Evolutionary conservation across 495 filamentous ascomycete genomes (phyloP), one percentile per base, ranked within the genome.

Genomic region (Rhypophila decipiens): DNA sequence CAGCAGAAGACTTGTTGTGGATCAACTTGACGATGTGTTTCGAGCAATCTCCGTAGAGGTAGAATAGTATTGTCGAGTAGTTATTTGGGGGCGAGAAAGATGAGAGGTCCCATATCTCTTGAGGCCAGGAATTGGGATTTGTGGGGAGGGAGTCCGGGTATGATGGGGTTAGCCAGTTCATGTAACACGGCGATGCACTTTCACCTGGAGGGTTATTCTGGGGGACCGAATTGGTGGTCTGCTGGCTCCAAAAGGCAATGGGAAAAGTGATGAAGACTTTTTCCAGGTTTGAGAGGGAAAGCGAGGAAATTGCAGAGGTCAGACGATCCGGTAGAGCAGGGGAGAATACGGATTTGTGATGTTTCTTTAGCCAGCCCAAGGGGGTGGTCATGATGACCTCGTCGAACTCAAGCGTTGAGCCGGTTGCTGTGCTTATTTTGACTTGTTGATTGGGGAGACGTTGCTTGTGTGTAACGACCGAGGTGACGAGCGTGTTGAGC

Each of bases 1-100:
- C 65, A 10, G 70, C 68, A 72, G 56, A 2, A 61, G 59, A 22
- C 66, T 58, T 5, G 73, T 53, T 24, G 60, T 59, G 35, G 72
- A 54, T n/a, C n/a, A n/a, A n/a, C n/a, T n/a, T n/a, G 0, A 70
- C 68, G 11, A 79, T 59, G 51, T 64, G 71, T 50, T 56, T 59
- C 18, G 69, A 82, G 60, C 76, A 75, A 45, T 64, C 69, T 5
- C 90, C 93, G 58, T 85, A 89, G 50, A 83, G 82, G 73, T 98
- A 98, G 75, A 94, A 98, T 21, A 98, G 77, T 15, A 98, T 74
- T 2, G 90, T 96, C 12, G 93, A 87, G 24, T 95, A 90, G 4
- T 82, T 74, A 54, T 66, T 75, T 0, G 70, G 57, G 0, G 55
- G 50, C 0, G 79, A 73, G 17, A 95, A 72, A 2, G 85, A 77